These are phyloP conservation scores for Pestalotiopsis sp. DNA, from an alignment of 2,329 filamentous ascomycete genomes.

Conservation along the genomic window DNA sequence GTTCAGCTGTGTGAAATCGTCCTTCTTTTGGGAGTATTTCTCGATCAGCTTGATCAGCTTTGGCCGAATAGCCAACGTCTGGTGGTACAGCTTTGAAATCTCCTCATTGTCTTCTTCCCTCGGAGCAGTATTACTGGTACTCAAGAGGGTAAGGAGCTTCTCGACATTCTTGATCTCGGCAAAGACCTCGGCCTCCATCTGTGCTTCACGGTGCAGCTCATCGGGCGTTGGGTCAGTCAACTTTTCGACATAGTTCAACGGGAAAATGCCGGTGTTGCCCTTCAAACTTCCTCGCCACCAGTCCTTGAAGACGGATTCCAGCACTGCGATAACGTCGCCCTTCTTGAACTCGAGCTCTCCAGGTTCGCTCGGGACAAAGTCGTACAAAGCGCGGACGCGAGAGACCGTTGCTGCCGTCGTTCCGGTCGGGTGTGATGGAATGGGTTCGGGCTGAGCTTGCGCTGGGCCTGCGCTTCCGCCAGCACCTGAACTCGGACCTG, in stretches of 20 bases:
- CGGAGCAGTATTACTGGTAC: constrained; percentile 78
- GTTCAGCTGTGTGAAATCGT: constrained; percentile 97
- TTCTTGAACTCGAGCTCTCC: constrained; percentile 96
- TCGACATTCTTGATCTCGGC: constrained; percentile 66
- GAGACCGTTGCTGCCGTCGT: constrained; percentile 97
- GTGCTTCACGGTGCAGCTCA: constrained; percentile 90
- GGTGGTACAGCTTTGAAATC: constrained; percentile 90
- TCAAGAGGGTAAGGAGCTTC: constrained; percentile 82
- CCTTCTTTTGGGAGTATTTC: constrained; percentile 99
- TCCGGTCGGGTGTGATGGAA: constrained; percentile 69
- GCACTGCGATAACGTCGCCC: constrained; percentile 93
- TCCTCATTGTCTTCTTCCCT: constrained; percentile 95
- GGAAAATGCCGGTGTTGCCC: constrained; percentile 96
- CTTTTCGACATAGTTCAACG: constrained; percentile 98
- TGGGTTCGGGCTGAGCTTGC: constrained; percentile 41
- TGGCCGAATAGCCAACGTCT: constrained; percentile 88
- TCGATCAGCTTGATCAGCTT: constrained; percentile 98
- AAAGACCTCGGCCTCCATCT: constrained; percentile 81
- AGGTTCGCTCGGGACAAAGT: constrained; percentile 91
- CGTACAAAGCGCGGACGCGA: constrained; percentile 87
- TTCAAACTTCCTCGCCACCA: constrained; percentile 98
- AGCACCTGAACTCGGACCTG: constrained; percentile 31
- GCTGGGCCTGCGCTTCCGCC: constrained; percentile 27
- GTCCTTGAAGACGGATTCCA: constrained; percentile 98
- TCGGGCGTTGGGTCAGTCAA: constrained; percentile 91